A percentile compares a stretch with the other conserved stretches of the same genome.
phyloP scores from a whole-genome alignment of 169 alveolate species.

The Cryptosporidium sp. region DNA sequence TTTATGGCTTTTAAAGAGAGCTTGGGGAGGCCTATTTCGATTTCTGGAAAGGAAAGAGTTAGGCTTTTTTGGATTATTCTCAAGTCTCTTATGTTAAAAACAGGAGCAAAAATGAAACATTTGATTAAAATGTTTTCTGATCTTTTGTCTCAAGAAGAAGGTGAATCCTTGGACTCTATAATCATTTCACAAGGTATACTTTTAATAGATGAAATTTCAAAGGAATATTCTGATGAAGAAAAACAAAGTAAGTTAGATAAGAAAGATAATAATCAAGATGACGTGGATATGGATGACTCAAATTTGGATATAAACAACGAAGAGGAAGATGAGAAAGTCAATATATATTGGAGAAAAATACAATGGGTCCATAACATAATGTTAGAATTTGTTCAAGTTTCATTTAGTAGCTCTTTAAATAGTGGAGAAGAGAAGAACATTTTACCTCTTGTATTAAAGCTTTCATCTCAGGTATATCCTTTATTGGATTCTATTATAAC shows the following conservation, averaged over 20 bases:
- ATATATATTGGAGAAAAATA: constrained; percentile 48
- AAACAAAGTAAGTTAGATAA: not conserved
- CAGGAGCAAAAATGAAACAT: constrained; percentile 22
- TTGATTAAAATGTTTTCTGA: constrained; percentile 10
- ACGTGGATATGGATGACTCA: not conserved
- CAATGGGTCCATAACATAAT: constrained; percentile 56
- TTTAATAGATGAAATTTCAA: constrained; percentile 11
- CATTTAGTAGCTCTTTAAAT: not conserved
- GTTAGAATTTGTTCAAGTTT: constrained; percentile 35
- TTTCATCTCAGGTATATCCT: constrained; percentile 13
- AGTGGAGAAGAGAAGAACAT: not conserved
- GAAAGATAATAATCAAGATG: not conserved
- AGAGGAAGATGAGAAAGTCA: not conserved
- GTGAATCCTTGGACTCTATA: not conserved
- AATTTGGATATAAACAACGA: not conserved
- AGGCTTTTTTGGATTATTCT: constrained; percentile 38
- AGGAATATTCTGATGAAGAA: not conserved
- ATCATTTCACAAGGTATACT: constrained; percentile 24
- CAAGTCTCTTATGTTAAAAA: constrained; percentile 19
- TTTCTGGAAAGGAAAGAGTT: constrained; percentile 13
- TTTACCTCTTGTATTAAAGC: not conserved
- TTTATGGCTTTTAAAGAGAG: not conserved
- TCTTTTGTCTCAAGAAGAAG: constrained; percentile 1
- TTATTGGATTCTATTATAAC: constrained; percentile 7
- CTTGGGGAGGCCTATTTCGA: not conserved